A percentile compares a stretch with the other conserved stretches of the same genome.
Conservation (phyloP, 768 basidiomycete species). For the Serendipita sp. region DNA sequence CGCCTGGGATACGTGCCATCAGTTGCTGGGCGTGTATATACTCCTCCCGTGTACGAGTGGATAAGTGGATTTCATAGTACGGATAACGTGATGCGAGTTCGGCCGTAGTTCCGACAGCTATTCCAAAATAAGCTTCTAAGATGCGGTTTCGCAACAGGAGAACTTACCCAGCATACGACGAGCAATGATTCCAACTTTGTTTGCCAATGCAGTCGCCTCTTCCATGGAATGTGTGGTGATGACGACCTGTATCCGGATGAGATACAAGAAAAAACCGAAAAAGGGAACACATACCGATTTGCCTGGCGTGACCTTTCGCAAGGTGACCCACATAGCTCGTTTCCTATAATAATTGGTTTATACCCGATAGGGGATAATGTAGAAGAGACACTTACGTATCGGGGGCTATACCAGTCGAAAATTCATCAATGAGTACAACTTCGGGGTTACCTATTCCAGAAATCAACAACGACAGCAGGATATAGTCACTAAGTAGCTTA, state of each 20-base stretch:
- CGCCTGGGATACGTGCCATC: slow-evolving; percentile 46
- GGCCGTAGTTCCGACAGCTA: slow-evolving; percentile 52
- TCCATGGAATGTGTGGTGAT: slow-evolving; percentile 46
- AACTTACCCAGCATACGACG: slow-evolving; percentile 46
- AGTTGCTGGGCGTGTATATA: slow-evolving; percentile 37
- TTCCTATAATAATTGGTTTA: slow-evolving; percentile 21
- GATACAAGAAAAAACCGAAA: not conserved
- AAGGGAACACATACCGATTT: slow-evolving; percentile 34
- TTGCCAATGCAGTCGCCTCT: slow-evolving; percentile 63
- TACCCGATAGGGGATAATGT: not conserved
- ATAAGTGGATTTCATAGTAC: slow-evolving; percentile 63
- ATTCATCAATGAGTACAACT: slow-evolving; percentile 68
- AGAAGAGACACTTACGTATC: slow-evolving; percentile 28
- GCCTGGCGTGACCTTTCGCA: slow-evolving; percentile 44
- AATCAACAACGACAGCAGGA: not conserved
- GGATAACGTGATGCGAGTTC: slow-evolving; percentile 50
- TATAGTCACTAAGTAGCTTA: slow-evolving; percentile 14
- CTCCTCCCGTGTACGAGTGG: slow-evolving; percentile 47
- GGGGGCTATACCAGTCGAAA: slow-evolving; percentile 68
- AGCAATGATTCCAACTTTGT: slow-evolving; percentile 60
- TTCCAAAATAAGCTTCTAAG: slow-evolving; percentile 5
- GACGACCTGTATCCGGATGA: not conserved
- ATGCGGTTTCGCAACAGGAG: not conserved
- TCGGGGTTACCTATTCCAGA: slow-evolving; percentile 43
- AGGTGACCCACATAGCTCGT: slow-evolving; percentile 65